phyloP scores from a whole-genome alignment of 768 basidiomycete genomes.

The Pulveroboletus sp. region DNA sequence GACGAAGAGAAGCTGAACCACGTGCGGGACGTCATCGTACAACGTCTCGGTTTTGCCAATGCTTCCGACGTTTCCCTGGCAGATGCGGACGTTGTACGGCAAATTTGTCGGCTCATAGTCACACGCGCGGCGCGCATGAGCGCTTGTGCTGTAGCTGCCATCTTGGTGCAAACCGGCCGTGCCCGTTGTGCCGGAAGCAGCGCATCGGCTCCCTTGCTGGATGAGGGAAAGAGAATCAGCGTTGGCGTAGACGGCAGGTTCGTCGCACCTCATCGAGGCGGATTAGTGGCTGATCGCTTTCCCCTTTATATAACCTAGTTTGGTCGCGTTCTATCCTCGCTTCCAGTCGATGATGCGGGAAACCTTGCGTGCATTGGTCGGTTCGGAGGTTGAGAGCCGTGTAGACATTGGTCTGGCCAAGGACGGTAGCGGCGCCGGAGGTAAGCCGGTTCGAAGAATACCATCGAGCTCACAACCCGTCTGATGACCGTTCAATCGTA shows the following conservation, averaged over 20 bases:
- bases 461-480: neutral
- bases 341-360: conserved; percentile 74
- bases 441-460: conserved; percentile 43
- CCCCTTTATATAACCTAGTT: conserved; percentile 38
- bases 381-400: conserved; percentile 71
- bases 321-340: conserved; percentile 89
- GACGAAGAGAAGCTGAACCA: conserved; percentile 41
- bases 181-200: conserved; percentile 47
- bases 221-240: conserved; percentile 51
- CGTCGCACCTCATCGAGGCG: conserved; percentile 6
- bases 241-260: conserved; percentile 95
- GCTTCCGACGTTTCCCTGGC: conserved; percentile 48
- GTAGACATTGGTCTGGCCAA: conserved; percentile 91
- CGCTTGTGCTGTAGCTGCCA: conserved; percentile 81
- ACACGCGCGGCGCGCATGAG: conserved; percentile 80
- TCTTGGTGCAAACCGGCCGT: conserved; percentile 76
- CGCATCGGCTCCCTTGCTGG: conserved; percentile 13
- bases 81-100: conserved; percentile 76
- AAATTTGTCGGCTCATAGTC: conserved; percentile 75
- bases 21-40: conserved; percentile 58
- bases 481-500: conserved; percentile 28
- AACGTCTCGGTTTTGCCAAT: conserved; percentile 55
- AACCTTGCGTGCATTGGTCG: conserved; percentile 72
- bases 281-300: neutral
- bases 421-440: conserved; percentile 96